These are phyloP conservation scores for Suillus discolor DNA, from an alignment of 768 basidiomycete genomes.

Conservation along the genomic window DNA sequence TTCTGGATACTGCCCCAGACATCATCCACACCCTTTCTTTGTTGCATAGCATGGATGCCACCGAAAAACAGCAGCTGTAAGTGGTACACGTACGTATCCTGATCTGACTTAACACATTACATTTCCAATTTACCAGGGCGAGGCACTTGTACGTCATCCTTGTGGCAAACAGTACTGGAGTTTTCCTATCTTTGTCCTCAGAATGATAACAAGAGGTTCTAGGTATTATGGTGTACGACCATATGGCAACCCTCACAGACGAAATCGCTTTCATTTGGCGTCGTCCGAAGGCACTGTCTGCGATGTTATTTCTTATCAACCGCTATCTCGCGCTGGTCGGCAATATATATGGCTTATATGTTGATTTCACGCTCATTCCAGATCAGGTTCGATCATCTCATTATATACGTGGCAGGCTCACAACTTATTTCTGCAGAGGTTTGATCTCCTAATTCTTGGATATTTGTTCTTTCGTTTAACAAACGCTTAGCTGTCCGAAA, in stretches of 20 bases:
- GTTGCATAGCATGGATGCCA: not conserved
- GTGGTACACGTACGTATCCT: not conserved
- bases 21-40: not conserved
- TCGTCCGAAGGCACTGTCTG: conserved; percentile 38
- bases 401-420: not conserved
- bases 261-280: conserved; percentile 51
- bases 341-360: conserved; percentile 32
- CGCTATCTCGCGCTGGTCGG: conserved; percentile 51
- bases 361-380: conserved; percentile 28
- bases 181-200: not conserved
- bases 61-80: not conserved
- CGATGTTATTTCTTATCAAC: conserved; percentile 50
- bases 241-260: conserved; percentile 28
- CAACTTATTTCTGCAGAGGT: conserved; percentile 10
- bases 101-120: not conserved
- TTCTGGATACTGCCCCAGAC: not conserved
- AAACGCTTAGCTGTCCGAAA: conserved; percentile 40
- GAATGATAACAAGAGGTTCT: not conserved
- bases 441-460: not conserved
- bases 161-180: conserved; percentile 11
- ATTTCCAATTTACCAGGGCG: not conserved
- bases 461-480: not conserved
- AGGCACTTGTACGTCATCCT: conserved; percentile 4
- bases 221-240: conserved; percentile 35
- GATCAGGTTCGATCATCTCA: not conserved